Conservation (phyloP, 192 early-diverging fungal genomes). For the Coemansia asiatica region DNA sequence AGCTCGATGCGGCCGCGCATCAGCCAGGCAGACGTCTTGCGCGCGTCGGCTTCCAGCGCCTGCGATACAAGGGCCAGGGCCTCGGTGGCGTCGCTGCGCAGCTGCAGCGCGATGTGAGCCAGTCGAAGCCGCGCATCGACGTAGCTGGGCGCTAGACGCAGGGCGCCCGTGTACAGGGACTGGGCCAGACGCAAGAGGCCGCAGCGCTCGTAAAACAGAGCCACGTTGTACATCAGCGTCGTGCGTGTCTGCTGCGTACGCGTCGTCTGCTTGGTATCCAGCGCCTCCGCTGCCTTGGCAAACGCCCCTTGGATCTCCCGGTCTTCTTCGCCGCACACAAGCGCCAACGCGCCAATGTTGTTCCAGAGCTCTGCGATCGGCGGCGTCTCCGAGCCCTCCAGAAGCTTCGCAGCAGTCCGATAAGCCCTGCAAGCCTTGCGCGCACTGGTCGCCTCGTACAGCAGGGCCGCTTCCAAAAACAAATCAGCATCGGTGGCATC, state of each 20-base stretch:
- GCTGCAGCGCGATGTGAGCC: conserved; percentile 64
- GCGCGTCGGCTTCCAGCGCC: conserved; percentile 63
- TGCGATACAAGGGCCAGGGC: conserved; percentile 66
- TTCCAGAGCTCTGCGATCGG: conserved; percentile 69
- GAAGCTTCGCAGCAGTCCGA: conserved; percentile 25
- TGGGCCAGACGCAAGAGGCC: conserved; percentile 61
- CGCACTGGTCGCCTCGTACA: conserved; percentile 62
- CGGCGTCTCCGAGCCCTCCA: conserved; percentile 37
- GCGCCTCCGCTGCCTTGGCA: conserved; percentile 9
- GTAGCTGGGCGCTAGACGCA: conserved; percentile 68
- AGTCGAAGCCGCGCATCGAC: conserved; percentile 77
- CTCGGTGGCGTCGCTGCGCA: conserved; percentile 54
- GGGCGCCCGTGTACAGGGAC: conserved; percentile 64
- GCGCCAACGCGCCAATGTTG: conserved; percentile 81
- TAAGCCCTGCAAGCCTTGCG: conserved; percentile 54
- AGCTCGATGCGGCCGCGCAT: conserved; percentile 72
- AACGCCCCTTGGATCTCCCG: conserved; percentile 15
- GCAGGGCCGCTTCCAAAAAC: conserved; percentile 64
- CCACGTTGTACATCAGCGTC: conserved; percentile 77
- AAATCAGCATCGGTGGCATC: conserved; percentile 53
- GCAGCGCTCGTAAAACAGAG: conserved; percentile 65
- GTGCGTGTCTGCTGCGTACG: conserved; percentile 19
- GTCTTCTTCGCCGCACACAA: conserved; percentile 54
- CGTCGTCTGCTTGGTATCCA: conserved; percentile 2
- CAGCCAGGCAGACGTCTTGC: conserved; percentile 65